These are phyloP conservation scores for Phytophthora litchii DNA, from an alignment of 352 stramenopile genomes.

Conservation along the genomic window DNA sequence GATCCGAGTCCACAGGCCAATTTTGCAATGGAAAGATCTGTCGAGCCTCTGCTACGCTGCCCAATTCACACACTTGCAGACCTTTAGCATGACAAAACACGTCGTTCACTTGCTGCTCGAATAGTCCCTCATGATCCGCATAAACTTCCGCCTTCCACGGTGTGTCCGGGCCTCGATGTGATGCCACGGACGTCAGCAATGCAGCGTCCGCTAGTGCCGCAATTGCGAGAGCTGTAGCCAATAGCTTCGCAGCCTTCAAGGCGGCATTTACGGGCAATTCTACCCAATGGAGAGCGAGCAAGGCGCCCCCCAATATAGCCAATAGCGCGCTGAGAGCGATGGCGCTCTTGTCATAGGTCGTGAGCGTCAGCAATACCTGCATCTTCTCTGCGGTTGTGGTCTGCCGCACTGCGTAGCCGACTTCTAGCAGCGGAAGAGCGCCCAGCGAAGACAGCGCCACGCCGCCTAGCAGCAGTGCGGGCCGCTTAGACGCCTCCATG, in stretches of 20 bases:
- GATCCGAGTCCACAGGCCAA: conserved; percentile 47
- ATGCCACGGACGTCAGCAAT: conserved; percentile 24
- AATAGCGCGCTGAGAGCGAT: conserved; percentile 24
- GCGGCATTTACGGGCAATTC: conserved; percentile 14
- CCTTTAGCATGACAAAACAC: conserved; percentile 57
- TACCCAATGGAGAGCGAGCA: conserved; percentile 36
- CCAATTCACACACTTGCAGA: conserved; percentile 42
- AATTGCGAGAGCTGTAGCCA: conserved; percentile 22
- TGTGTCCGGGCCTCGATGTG: conserved; percentile 25
- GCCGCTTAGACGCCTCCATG: conserved; percentile 21
- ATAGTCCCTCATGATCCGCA: conserved; percentile 31
- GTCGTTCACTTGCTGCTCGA: conserved; percentile 49
- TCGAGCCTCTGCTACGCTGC: conserved; percentile 41
- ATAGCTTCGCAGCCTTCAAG: conserved; percentile 10
- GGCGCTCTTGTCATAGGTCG: conserved; percentile 33
- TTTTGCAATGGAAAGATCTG: conserved; percentile 47
- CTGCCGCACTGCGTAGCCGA: conserved; percentile 17
- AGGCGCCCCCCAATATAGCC: conserved; percentile 21
- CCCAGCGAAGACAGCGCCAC: conserved; percentile 31
- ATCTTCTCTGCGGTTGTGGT: conserved; percentile 11
- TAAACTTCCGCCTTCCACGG: conserved; percentile 37
- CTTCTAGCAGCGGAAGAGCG: conserved; percentile 39
- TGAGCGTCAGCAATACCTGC: conserved; percentile 28
- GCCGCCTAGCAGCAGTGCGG: conserved; percentile 24
- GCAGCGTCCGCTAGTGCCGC: conserved; percentile 18